These are phyloP conservation scores for Ceriops decandra DNA, from an alignment of 345 rosid genomes.

Conservation along the genomic window DNA sequence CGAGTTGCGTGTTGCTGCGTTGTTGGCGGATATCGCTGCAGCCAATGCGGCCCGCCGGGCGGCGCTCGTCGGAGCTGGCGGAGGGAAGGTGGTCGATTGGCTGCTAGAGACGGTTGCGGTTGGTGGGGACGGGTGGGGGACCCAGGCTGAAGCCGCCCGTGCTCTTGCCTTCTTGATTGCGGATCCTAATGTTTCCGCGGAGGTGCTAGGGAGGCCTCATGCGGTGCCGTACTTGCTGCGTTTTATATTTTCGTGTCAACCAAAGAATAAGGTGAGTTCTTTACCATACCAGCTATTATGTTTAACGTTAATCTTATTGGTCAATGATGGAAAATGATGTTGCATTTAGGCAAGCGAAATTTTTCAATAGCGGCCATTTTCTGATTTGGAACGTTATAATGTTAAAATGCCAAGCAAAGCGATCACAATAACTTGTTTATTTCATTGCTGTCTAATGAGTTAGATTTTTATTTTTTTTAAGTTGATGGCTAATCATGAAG, in stretches of 20 bases:
- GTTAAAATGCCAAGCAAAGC: no score
- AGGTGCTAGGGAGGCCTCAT: slow-evolving; percentile 76
- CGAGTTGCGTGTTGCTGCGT: slow-evolving; percentile 81
- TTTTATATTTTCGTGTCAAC: slow-evolving; percentile 86
- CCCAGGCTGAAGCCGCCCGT: slow-evolving; percentile 94
- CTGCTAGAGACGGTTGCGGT: slow-evolving; percentile 74
- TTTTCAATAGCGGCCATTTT: neutral
- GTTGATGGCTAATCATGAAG: no score
- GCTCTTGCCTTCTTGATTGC: slow-evolving; percentile 87
- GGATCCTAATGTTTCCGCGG: slow-evolving; percentile 65
- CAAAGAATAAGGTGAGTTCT: slow-evolving; percentile 62
- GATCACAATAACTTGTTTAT: no score
- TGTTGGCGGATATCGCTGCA: slow-evolving; percentile 82
- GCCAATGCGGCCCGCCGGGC: slow-evolving; percentile 75
- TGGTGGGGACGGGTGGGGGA: slow-evolving; percentile 51
- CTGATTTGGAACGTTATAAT: no score
- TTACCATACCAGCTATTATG: no score
- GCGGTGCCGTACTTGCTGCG: slow-evolving; percentile 75
- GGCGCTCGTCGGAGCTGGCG: slow-evolving; percentile 79
- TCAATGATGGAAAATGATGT: neutral
- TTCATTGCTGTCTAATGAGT: no score
- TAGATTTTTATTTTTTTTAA: no score
- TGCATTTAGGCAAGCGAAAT: neutral
- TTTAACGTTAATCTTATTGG: neutral
- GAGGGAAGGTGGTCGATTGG: slow-evolving; percentile 94